Evolutionary conservation across 1,284 basidiomycete species (phyloP), one percentile per base, ranked within the genome.

Genomic region (Microbotryomycetes sp.): DNA sequence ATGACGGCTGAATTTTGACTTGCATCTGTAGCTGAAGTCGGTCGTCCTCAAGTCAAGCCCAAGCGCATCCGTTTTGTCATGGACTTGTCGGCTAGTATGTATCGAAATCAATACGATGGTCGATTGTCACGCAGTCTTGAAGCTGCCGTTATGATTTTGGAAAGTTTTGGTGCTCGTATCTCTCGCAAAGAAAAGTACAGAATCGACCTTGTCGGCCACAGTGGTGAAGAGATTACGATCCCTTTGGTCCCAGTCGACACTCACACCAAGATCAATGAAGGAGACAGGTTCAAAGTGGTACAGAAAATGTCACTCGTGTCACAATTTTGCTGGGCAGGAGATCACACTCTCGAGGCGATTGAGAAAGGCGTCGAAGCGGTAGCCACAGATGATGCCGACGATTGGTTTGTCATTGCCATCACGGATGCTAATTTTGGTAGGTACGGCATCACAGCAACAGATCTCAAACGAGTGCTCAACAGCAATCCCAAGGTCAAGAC

Each of bases 361-460:
- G 49, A 62, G 28, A 49, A 55, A 29, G 59, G 60, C 3, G 48
- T 68, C 30, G 56, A 61, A 16, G 46, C 54, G 7, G 46, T 70
- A 64, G 59, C 49, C 1, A 42, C 54, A 16, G 52, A 47, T 12
- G 52, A 60, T 16, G 48, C 54, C 0, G 71, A 77, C 65, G 76
- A 77, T 58, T 73, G 72, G 66, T 75, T 77, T 66, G 74, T 77
- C 54, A 73, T 77, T 60, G 75, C 71, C 12, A 62, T 77, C 26
- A 71, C 71, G 16, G 76, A 77, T 59, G 76, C 76, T 31, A 75
- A 77, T 59, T 70, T 77, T 49, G 60, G 63, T 5, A 64, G 76
- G 16, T 77, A 77, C 65, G 69, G 68, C 42, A 77, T 77, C 67
- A 72, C 72, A 1, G 54, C 67, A 15, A 55, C 56, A 4, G 60